A percentile compares a stretch with the other conserved stretches of the same genome.
Evolutionary conservation across 2,329 filamentous ascomycete species (phyloP).

Genomic region (Chaetomium globosum): DNA sequence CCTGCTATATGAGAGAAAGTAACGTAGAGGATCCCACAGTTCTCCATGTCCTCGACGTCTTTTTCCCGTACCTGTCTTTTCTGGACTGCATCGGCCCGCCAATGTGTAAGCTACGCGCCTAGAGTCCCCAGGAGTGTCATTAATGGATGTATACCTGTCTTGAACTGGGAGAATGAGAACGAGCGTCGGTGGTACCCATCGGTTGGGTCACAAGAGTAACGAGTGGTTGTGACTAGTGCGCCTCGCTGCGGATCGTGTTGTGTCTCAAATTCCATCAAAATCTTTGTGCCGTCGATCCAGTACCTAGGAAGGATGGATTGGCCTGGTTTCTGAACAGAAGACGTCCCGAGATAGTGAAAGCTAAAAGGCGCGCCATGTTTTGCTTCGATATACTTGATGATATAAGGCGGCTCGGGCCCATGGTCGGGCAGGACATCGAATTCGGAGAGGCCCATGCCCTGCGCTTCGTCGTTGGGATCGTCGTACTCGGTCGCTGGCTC

Average conservation of each 20-base stretch:
- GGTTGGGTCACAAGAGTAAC: not conserved
- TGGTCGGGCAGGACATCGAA: not conserved
- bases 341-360: not conserved
- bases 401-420: not conserved
- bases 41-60: not conserved
- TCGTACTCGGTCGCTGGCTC: not conserved
- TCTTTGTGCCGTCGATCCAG: not conserved
- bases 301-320: not conserved
- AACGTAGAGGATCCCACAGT: not conserved
- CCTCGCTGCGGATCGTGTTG: not conserved
- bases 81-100: not conserved
- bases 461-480: not conserved
- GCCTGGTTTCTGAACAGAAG: not conserved
- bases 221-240: too few species aligned
- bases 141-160: not conserved
- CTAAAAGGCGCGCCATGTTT: not conserved
- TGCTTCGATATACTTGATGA: constrained; percentile 1
- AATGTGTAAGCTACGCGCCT: not conserved
- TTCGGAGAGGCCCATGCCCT: not conserved
- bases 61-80: too few species aligned
- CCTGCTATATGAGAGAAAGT: not conserved
- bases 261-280: not conserved
- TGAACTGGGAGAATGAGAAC: not conserved
- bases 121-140: not conserved
- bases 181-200: not conserved